Percentiles rank a stretch among this genome's conserved stretches.
Conservation (phyloP, 352 stramenopile genomes). For the Phytopythium sindhum region DNA sequence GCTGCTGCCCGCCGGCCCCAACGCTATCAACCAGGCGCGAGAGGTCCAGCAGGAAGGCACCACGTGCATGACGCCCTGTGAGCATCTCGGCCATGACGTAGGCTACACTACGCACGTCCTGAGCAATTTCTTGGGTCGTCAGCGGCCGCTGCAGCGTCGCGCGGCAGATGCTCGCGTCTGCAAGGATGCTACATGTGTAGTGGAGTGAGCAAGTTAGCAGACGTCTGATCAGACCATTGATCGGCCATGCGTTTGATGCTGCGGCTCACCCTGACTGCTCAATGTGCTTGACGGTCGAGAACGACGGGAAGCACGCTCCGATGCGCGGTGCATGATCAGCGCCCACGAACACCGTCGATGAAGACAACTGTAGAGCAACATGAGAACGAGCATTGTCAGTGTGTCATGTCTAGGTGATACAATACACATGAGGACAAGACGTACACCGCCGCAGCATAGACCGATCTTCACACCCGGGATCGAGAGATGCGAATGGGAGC, state of each 20-base stretch:
- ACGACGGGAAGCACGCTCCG: conserved; percentile 38
- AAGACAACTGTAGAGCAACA: conserved; percentile 27
- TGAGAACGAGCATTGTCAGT: background rate
- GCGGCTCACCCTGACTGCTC: conserved; percentile 4
- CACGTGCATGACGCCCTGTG: conserved; percentile 36
- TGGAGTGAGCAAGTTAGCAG: background rate
- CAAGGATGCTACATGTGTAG: conserved; percentile 21
- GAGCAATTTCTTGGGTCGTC: conserved; percentile 8
- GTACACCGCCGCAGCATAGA: background rate
- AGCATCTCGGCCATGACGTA: conserved; percentile 64
- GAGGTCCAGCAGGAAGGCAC: conserved; percentile 24
- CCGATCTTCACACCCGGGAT: background rate
- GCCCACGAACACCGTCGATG: conserved; percentile 39
- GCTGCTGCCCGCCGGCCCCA: conserved; percentile 16
- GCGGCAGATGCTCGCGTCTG: conserved; percentile 23
- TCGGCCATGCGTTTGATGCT: background rate
- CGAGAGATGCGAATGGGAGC: background rate
- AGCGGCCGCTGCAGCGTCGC: conserved; percentile 21
- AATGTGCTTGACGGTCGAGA: conserved; percentile 15
- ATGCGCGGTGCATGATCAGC: conserved; percentile 28
- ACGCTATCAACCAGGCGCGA: conserved; percentile 27
- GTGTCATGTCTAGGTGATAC: background rate
- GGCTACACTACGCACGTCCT: conserved; percentile 51
- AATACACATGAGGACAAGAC: background rate
- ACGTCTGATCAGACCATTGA: background rate